Base-by-base conservation (phyloP, 2,329 filamentous ascomycete genomes). In the Xylaria hypoxylon region DNA sequence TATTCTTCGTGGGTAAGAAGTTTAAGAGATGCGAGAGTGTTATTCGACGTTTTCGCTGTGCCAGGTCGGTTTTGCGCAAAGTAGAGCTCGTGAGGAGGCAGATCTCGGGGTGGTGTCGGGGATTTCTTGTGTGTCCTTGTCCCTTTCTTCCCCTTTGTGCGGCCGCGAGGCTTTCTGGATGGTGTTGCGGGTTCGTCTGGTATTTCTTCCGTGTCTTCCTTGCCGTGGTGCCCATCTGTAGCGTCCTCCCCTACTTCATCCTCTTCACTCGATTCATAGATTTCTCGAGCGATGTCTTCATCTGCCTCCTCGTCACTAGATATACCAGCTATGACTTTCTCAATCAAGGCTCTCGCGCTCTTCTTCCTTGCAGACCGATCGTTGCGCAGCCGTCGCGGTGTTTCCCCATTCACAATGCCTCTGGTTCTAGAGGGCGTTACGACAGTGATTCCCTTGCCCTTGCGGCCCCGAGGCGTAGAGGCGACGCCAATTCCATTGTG, bases 1-100 rank as follows among this genome's bases (percentile, higher is more conserved):
- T 96, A 99, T 76, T 97, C 93, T 64, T 98, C 94, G 75, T 97
- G 94, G 1, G 92, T 94, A 63, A 98, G 88, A 11, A 97, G 83
- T 3, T 88, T 84, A 38, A 96, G 82, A 4, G 90, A 89, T 0
- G 90, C 86, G 5, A 98, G 84, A 0, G 89, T 97, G 71, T 96
- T 96, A 76, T 92, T 91, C 1, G 94, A 97, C 0, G 95, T 97
- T 79, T 94, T 94, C 3, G 88, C 84, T 3, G 89, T 86, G 2
- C 93, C 94, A 0, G 92, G 89, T 53, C 93, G 90, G 77, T 97
- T 97, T 75, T 98, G 93, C 75, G 91, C 92, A 78, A 99, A 98
- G 81, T 96, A 99, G 71, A 92, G 87, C 78, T 98, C 96, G 75
- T 97, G 93, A 0, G 94, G 85, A 5, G 94, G 92, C 2, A 98